phyloP scores from a whole-genome alignment of 202 grass and related monocot genomes.

The Digitaria exilis region DNA sequence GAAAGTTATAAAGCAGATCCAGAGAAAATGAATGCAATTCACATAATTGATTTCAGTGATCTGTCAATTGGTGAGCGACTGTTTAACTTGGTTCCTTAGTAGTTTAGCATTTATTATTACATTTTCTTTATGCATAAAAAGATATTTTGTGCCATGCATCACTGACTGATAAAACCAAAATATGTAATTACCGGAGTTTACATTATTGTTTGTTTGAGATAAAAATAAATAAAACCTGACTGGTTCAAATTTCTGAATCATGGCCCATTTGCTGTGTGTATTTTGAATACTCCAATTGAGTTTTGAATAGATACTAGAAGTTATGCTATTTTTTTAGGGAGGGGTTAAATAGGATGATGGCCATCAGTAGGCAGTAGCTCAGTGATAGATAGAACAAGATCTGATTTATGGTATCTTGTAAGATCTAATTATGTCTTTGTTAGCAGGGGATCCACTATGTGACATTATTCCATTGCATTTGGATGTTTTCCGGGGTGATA shows the following conservation, averaged over 20 bases:
- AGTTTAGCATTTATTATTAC: conserved; percentile 15
- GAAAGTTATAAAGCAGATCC: conserved; percentile 32
- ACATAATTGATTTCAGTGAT: conserved; percentile 98
- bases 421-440: conserved; percentile 8
- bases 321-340: not conserved
- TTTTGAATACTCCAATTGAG: not conserved
- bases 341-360: not conserved
- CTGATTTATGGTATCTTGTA: not conserved
- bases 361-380: not conserved
- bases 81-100: conserved; percentile 27
- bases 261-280: not conserved
- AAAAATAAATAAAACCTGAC: not conserved
- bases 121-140: not conserved
- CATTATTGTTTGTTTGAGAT: not conserved
- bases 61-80: conserved; percentile 71
- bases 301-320: not conserved
- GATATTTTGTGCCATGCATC: not conserved
- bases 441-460: conserved; percentile 81
- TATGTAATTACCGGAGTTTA: not conserved
- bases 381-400: not conserved
- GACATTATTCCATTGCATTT: conserved; percentile 94
- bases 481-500: conserved; percentile 87
- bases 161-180: conserved; percentile 22
- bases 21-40: conserved; percentile 61
- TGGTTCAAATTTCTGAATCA: not conserved